Evolutionary conservation across 352 stramenopile species (phyloP).

Genomic region (Albugo candida): DNA sequence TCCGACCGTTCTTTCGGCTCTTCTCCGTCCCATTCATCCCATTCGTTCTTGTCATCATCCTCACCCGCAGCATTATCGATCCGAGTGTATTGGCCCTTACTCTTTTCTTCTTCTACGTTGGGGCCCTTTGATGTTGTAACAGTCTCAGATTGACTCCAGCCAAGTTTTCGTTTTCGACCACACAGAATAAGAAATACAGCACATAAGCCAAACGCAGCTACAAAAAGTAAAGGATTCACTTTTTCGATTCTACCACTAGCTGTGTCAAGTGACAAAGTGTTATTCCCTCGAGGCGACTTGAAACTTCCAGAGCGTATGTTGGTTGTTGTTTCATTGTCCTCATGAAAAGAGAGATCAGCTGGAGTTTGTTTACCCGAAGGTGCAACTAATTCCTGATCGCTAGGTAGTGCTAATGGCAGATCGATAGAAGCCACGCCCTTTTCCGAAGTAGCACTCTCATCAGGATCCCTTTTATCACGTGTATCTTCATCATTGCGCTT

Average conservation of each 20-base stretch:
- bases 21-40: slow-evolving; percentile 51
- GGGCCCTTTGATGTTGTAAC: slow-evolving; percentile 7
- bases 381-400: not conserved
- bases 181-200: slow-evolving; percentile 35
- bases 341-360: not conserved
- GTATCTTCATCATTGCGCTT: too few species aligned
- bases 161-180: slow-evolving; percentile 20
- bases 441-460: too few species aligned
- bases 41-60: slow-evolving; percentile 34
- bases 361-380: not conserved
- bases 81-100: slow-evolving; percentile 37
- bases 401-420: too few species aligned
- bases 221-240: slow-evolving; percentile 22
- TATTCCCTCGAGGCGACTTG: slow-evolving; percentile 11
- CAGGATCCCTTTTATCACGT: too few species aligned
- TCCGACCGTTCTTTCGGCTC: slow-evolving; percentile 1
- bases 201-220: slow-evolving; percentile 22
- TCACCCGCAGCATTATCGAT: slow-evolving; percentile 39
- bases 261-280: slow-evolving; percentile 5
- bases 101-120: not conserved
- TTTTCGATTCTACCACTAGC: slow-evolving; percentile 13
- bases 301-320: not conserved
- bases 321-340: not conserved
- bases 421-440: too few species aligned
- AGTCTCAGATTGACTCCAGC: slow-evolving; percentile 1